Evolutionary conservation across 2,329 filamentous ascomycete genomes (phyloP).

Genomic region (Colletotrichum aenigma): DNA sequence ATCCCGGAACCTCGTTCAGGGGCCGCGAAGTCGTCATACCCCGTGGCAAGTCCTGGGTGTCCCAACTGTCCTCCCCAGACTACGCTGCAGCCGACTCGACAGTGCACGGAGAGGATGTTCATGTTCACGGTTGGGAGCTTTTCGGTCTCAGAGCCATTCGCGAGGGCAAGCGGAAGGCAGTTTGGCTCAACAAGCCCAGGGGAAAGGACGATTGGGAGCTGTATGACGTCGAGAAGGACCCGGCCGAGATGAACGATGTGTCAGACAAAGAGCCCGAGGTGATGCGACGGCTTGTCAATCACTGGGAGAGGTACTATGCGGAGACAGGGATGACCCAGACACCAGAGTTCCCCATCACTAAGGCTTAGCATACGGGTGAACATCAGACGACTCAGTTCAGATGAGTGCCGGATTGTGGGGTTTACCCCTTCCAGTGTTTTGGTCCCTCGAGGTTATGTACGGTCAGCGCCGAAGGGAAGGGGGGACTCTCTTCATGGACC

Average conservation of each 20-base stretch:
- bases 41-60: constrained; percentile 52
- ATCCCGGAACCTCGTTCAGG: constrained; percentile 39
- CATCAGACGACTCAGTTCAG: not conserved
- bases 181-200: constrained; percentile 57
- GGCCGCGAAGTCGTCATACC: constrained; percentile 55
- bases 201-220: constrained; percentile 59
- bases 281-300: not conserved
- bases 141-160: constrained; percentile 57
- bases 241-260: constrained; percentile 22
- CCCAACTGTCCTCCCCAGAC: constrained; percentile 33
- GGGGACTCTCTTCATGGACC: not conserved
- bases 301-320: not conserved
- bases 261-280: not conserved
- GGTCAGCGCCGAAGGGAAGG: not conserved
- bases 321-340: constrained; percentile 3
- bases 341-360: not conserved
- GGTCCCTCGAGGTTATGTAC: not conserved
- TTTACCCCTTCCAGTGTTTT: not conserved
- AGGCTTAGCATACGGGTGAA: not conserved
- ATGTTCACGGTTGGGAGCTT: constrained; percentile 60
- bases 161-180: constrained; percentile 61
- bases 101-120: constrained; percentile 51
- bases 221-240: constrained; percentile 56
- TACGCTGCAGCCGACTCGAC: constrained; percentile 29
- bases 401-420: not conserved